Percentiles rank a stretch among this genome's conserved stretches.
These are phyloP conservation scores for Coniochaeta hoffmannii DNA, from an alignment of 2,329 filamentous ascomycete species.

Conservation along the genomic window DNA sequence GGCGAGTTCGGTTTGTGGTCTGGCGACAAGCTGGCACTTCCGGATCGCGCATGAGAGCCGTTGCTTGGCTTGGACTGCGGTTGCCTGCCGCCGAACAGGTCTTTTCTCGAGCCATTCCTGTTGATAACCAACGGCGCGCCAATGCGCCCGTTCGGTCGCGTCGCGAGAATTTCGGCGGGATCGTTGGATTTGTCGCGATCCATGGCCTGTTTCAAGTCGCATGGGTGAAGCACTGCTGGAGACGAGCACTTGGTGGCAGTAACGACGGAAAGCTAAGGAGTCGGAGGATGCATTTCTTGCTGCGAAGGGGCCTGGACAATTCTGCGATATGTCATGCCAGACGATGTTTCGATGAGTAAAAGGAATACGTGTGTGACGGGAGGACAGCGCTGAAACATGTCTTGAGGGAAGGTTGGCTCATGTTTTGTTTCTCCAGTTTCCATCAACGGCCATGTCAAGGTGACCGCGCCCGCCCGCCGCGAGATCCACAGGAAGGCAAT, in stretches of 20 bases:
- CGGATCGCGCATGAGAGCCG: constrained; percentile 11
- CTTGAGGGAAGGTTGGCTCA: background rate
- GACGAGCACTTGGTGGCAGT: constrained; percentile 1
- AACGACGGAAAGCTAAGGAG: constrained; percentile 3
- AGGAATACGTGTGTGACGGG: background rate
- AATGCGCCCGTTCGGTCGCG: constrained; percentile 16
- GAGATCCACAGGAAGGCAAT: background rate
- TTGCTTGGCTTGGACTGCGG: background rate
- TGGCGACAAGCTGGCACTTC: constrained; percentile 14
- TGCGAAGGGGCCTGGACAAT: constrained; percentile 1
- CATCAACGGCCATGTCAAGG: background rate
- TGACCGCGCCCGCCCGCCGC: background rate
- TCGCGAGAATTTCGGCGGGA: constrained; percentile 9
- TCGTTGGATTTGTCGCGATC: constrained; percentile 14
- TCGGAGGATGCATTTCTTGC: constrained; percentile 5
- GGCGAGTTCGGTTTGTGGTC: constrained; percentile 13
- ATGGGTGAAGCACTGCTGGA: background rate
- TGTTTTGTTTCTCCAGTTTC: background rate
- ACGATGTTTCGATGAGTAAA: background rate
- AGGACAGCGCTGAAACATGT: background rate
- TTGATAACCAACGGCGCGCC: constrained; percentile 27
- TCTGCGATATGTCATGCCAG: constrained; percentile 10
- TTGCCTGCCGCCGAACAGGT: constrained; percentile 23
- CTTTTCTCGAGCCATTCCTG: constrained; percentile 29
- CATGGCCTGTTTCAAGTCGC: constrained; percentile 10